Evolutionary conservation across 129 eudicot genomes (phyloP).

Genomic region (Oenanthe sinensis): DNA sequence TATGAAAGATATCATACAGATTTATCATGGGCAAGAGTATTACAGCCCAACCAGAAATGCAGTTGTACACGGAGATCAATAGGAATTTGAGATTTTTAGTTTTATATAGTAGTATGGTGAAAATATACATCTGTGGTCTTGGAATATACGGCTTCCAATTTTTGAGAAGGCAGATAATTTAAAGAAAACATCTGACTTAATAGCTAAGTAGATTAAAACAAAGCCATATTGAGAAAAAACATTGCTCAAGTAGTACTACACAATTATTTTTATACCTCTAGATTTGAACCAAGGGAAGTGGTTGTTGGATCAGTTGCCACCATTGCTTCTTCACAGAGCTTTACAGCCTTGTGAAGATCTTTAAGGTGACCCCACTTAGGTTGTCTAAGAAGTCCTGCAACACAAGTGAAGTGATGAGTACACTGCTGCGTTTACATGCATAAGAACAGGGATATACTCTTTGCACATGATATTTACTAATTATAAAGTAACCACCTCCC

Average conservation of each 20-base stretch:
- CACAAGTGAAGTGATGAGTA: neutral
- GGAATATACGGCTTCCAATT: neutral
- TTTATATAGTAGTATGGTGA: neutral
- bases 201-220: neutral
- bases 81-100: neutral
- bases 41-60: no score
- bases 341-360: constrained; percentile 85
- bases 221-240: neutral
- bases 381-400: constrained; percentile 72
- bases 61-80: neutral
- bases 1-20: neutral
- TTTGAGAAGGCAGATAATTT: neutral
- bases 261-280: constrained; percentile 45
- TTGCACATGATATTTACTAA: neutral
- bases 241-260: neutral
- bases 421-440: neutral
- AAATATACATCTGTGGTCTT: neutral
- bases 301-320: constrained; percentile 72
- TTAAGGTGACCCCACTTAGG: constrained; percentile 94
- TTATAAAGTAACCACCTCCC: neutral
- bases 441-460: neutral
- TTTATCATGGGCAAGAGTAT: neutral
- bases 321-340: constrained; percentile 87
- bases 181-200: neutral
- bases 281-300: constrained; percentile 63